phyloP scores from a whole-genome alignment of 2,329 filamentous ascomycete genomes.

The Pseudogymnoascus sp. region DNA sequence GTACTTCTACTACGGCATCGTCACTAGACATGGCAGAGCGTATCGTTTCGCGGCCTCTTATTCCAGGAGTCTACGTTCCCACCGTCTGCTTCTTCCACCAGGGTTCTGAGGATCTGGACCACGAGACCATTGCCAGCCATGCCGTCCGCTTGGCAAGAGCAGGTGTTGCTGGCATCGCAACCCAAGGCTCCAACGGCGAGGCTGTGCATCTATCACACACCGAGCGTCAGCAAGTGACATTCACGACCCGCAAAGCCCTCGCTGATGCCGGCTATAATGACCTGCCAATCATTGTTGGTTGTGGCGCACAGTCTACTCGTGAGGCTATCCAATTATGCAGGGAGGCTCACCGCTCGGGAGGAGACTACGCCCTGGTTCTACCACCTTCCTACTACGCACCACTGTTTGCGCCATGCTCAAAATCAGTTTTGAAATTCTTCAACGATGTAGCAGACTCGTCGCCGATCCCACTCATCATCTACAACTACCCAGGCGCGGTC shows the following conservation, averaged over 20 bases:
- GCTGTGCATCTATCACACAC: conserved; percentile 55
- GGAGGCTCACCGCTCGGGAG: conserved; percentile 53
- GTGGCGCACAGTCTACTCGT: conserved; percentile 55
- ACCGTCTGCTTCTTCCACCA: conserved; percentile 65
- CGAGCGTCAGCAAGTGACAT: conserved; percentile 51
- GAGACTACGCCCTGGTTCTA: conserved; percentile 58
- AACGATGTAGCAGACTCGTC: conserved; percentile 53
- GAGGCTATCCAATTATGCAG: conserved; percentile 56
- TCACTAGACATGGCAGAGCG: conserved; percentile 27
- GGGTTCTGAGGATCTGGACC: conserved; percentile 57
- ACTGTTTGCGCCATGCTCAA: conserved; percentile 45
- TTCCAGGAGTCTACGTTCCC: conserved; percentile 59
- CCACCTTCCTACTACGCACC: conserved; percentile 60
- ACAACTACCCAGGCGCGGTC: conserved; percentile 87
- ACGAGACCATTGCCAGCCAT: conserved; percentile 38
- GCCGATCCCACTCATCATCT: conserved; percentile 69
- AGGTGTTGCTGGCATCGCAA: conserved; percentile 49
- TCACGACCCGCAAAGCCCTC: conserved; percentile 50
- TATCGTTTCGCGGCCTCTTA: conserved; percentile 33
- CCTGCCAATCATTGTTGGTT: conserved; percentile 58
- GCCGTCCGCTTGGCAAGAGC: conserved; percentile 49
- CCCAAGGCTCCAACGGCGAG: conserved; percentile 56
- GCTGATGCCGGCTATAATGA: conserved; percentile 47
- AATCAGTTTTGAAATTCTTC: conserved; percentile 51
- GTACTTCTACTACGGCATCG: conserved; percentile 36